Percentiles rank a stretch among this genome's conserved stretches.
Evolutionary conservation across 257 asterid genomes (phyloP).

Genomic region (Ophiorrhiza pumila): DNA sequence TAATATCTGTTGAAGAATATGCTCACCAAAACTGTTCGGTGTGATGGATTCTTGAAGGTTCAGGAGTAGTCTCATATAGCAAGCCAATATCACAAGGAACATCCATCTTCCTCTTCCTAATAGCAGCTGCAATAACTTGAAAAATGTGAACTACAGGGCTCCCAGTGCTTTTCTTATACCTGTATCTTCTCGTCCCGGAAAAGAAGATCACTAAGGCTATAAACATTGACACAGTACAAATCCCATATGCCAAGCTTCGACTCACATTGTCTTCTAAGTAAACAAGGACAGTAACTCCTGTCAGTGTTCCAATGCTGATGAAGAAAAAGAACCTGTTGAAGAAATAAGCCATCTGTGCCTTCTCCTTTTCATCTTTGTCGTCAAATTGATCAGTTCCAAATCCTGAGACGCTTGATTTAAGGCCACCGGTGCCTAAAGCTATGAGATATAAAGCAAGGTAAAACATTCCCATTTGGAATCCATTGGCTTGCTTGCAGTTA

Average conservation of each 20-base stretch:
- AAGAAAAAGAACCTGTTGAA: slow-evolving; percentile 90
- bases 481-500: slow-evolving; percentile 55
- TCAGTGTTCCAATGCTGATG: slow-evolving; percentile 77
- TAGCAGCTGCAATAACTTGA: slow-evolving; percentile 70
- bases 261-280: slow-evolving; percentile 77
- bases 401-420: slow-evolving; percentile 87
- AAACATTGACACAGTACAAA: slow-evolving; percentile 62
- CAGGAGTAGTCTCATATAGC: slow-evolving; percentile 60
- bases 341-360: slow-evolving; percentile 72
- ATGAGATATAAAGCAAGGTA: slow-evolving; percentile 74
- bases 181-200: slow-evolving; percentile 52
- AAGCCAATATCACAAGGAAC: slow-evolving; percentile 49
- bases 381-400: slow-evolving; percentile 90
- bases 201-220: slow-evolving; percentile 54
- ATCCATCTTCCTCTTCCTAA: slow-evolving; percentile 44
- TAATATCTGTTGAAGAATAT: background rate
- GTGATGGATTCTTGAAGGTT: slow-evolving; percentile 56
- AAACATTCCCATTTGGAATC: slow-evolving; percentile 64
- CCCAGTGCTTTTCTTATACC: slow-evolving; percentile 70
- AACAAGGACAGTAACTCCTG: slow-evolving; percentile 84
- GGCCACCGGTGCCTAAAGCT: slow-evolving; percentile 93
- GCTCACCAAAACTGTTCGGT: slow-evolving; percentile 62
- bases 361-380: slow-evolving; percentile 77
- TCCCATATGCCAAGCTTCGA: slow-evolving; percentile 70
- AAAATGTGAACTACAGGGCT: slow-evolving; percentile 75